A percentile compares a stretch with the other conserved stretches of the same genome.
Conservation (phyloP, 306 rosid species). For the Medicago arabica region DNA sequence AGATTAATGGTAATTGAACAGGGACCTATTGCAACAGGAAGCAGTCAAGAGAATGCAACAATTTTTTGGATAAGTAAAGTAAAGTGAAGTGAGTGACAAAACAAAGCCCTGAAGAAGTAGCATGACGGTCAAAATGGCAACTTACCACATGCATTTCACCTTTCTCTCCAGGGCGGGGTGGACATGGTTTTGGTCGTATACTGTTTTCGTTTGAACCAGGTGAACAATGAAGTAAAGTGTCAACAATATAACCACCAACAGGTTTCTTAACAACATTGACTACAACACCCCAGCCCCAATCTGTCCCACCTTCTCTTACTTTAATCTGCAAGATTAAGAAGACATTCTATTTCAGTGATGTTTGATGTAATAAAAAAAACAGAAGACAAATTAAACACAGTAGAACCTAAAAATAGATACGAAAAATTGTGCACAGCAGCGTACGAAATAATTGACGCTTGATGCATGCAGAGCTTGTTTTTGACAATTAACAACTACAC, state of each 20-base stretch:
- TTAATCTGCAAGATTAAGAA: conserved; percentile 63
- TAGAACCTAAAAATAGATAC: neutral
- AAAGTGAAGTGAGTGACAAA: conserved; percentile 4
- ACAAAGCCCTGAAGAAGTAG: conserved; percentile 7
- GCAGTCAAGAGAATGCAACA: conserved; percentile 34
- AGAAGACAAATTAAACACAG: conserved; percentile 2
- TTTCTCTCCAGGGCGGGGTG: conserved; percentile 91
- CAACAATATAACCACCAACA: conserved; percentile 85
- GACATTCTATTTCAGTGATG: conserved; percentile 32
- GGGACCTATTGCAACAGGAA: conserved; percentile 72
- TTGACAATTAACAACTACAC: neutral
- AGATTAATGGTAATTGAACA: conserved; percentile 83
- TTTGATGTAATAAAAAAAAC: neutral
- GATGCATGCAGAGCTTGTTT: neutral
- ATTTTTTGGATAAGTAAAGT: conserved; percentile 28
- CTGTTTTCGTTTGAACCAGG: conserved; percentile 77
- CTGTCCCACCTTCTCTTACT: conserved; percentile 96
- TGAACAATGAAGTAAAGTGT: conserved; percentile 91
- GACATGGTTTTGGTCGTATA: conserved; percentile 93
- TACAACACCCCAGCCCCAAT: conserved; percentile 99
- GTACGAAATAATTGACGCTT: conserved; percentile 7
- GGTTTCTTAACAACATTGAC: conserved; percentile 93
- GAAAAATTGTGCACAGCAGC: conserved; percentile 3
- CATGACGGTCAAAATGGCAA: conserved; percentile 18
- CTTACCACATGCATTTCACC: conserved; percentile 99